These are phyloP conservation scores for Hagleromyces aurorensis DNA, from an alignment of 805 yeast species.

Conservation along the genomic window DNA sequence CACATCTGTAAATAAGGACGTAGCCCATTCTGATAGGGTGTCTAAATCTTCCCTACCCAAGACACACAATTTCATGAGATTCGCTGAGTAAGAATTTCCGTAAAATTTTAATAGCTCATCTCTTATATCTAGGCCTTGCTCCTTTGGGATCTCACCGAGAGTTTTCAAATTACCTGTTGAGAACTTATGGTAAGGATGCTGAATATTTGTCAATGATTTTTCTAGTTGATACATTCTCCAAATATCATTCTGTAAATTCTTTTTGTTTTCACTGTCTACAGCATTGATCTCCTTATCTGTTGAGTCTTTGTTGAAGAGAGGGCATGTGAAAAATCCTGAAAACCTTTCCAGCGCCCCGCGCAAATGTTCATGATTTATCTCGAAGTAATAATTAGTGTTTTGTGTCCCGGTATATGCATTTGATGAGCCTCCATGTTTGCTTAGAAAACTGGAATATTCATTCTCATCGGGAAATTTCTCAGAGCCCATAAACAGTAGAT, in stretches of 20 bases:
- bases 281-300: constrained; percentile 91
- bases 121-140: constrained; percentile 63
- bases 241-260: constrained; percentile 79
- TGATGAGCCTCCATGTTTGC: constrained; percentile 81
- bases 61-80: constrained; percentile 79
- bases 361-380: constrained; percentile 64
- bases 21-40: constrained; percentile 63
- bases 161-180: constrained; percentile 85
- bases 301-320: constrained; percentile 64
- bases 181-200: constrained; percentile 81
- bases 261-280: constrained; percentile 92
- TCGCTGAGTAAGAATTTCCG: constrained; percentile 65
- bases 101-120: constrained; percentile 75
- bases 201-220: constrained; percentile 59
- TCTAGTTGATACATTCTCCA: constrained; percentile 89
- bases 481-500: constrained; percentile 75
- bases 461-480: constrained; percentile 69
- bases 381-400: constrained; percentile 88
- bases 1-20: constrained; percentile 54
- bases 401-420: constrained; percentile 89
- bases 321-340: constrained; percentile 84
- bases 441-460: constrained; percentile 65
- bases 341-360: constrained; percentile 89
- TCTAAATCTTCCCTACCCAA: constrained; percentile 76
- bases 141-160: constrained; percentile 55